A percentile compares a stretch with the other conserved stretches of the same genome.
Conservation (phyloP, 495 filamentous ascomycete species). For the Polyplosphaeria fusca region DNA sequence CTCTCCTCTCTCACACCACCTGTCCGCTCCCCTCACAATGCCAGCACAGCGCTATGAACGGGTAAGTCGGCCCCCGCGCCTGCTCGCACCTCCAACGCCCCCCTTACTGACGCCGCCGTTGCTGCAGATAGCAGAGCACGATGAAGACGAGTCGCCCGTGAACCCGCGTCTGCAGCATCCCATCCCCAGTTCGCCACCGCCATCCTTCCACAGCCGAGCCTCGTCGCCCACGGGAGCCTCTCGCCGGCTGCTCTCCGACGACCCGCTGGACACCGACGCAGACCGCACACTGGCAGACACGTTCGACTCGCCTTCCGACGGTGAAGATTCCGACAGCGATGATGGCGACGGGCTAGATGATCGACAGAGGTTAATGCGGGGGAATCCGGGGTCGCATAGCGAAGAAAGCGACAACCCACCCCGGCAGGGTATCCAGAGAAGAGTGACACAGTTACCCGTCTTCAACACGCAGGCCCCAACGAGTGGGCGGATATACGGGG, state of each 20-base stretch:
- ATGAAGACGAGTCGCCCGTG: constrained; percentile 46
- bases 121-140: constrained; percentile 43
- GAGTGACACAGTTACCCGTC: constrained; percentile 52
- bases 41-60: constrained; percentile 84
- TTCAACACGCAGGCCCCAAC: constrained; percentile 43
- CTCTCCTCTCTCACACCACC: not conserved
- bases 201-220: constrained; percentile 84
- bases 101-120: constrained; percentile 15
- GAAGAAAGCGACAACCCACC: constrained; percentile 40
- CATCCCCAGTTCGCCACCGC: constrained; percentile 81
- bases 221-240: constrained; percentile 60
- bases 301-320: constrained; percentile 57
- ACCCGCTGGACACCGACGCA: constrained; percentile 55
- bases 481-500: constrained; percentile 57
- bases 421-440: constrained; percentile 42
- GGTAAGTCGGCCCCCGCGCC: constrained; percentile 51
- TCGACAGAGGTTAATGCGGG: constrained; percentile 78
- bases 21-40: constrained; percentile 49
- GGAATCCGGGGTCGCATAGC: constrained; percentile 51
- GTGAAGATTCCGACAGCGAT: constrained; percentile 35
- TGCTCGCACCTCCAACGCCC: not conserved
- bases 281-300: constrained; percentile 83
- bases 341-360: constrained; percentile 72
- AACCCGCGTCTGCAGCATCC: constrained; percentile 43
- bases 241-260: constrained; percentile 50